Evolutionary conservation across 2,329 filamentous ascomycete genomes (phyloP).

Genomic region (Apiospora kogelbergensis): DNA sequence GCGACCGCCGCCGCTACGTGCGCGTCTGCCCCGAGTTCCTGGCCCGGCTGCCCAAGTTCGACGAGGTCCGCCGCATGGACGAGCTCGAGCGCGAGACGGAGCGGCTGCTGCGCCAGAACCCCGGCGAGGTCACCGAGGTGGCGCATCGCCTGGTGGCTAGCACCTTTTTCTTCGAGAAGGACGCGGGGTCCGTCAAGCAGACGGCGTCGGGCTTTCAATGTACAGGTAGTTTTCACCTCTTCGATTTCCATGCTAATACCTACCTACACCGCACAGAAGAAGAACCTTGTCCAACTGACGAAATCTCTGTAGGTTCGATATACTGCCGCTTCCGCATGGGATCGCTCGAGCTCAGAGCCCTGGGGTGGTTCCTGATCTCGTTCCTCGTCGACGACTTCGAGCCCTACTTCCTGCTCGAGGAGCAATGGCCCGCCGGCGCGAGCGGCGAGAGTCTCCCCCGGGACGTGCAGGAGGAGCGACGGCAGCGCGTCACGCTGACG

Average conservation of each 20-base stretch:
- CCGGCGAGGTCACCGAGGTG: slow-evolving; percentile 26
- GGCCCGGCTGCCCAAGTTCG: slow-evolving; percentile 28
- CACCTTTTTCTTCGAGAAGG: slow-evolving; percentile 34
- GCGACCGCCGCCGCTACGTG: slow-evolving; percentile 23
- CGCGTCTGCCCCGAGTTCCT: slow-evolving; percentile 31
- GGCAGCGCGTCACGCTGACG: slow-evolving; percentile 25
- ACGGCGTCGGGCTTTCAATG: slow-evolving; percentile 27
- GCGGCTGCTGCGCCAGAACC: slow-evolving; percentile 24
- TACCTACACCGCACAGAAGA: not conserved
- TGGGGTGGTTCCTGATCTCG: slow-evolving; percentile 31
- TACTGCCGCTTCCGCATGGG: slow-evolving; percentile 28
- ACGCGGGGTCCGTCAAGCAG: slow-evolving; percentile 27
- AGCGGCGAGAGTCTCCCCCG: not conserved
- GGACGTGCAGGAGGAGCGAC: slow-evolving; percentile 17
- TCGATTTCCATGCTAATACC: too few relatives aligned
- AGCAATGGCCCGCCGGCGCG: slow-evolving; percentile 11
- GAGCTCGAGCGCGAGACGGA: slow-evolving; percentile 25
- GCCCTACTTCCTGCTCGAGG: slow-evolving; percentile 31
- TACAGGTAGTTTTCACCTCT: slow-evolving; percentile 22
- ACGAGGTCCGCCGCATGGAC: slow-evolving; percentile 28
- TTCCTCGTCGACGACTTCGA: slow-evolving; percentile 31
- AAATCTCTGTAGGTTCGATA: slow-evolving; percentile 24
- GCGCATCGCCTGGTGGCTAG: slow-evolving; percentile 32
- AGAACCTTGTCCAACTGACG: not conserved
- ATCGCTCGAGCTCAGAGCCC: slow-evolving; percentile 28